Conservation (phyloP, 2,329 filamentous ascomycete species). For the Paracoccidioides brasiliensis region DNA sequence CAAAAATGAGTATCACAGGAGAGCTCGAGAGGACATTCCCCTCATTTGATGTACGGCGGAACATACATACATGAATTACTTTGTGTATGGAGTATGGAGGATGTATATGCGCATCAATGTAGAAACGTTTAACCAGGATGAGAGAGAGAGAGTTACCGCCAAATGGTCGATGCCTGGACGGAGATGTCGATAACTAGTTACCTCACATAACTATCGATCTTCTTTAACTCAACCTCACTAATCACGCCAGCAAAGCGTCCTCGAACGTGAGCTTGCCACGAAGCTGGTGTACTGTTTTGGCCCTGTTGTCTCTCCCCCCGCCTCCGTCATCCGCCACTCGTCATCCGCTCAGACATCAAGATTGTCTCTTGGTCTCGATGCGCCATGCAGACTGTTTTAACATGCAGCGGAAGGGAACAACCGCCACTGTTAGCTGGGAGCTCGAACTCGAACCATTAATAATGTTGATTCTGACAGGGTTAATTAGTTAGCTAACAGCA, state of each 20-base stretch:
- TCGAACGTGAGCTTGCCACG: conserved; percentile 4
- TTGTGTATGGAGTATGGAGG: too few relatives aligned
- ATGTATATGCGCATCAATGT: too few relatives aligned
- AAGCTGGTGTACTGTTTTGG: not conserved
- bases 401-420: not conserved
- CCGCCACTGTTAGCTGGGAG: not conserved
- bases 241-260: not conserved
- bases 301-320: not conserved
- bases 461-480: too few relatives aligned
- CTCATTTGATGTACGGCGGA: too few relatives aligned
- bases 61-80: too few relatives aligned
- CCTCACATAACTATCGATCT: not conserved
- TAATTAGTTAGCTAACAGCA: too few relatives aligned
- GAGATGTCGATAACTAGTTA: not conserved
- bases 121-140: too few relatives aligned
- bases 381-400: not conserved
- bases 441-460: not conserved
- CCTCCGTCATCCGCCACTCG: not conserved
- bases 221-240: not conserved
- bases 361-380: not conserved
- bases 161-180: too few relatives aligned
- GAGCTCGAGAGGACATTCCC: too few relatives aligned
- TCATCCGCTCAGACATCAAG: not conserved
- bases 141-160: too few relatives aligned
- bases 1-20: too few relatives aligned